Base-by-base conservation (phyloP, 805 yeast genomes). In the Candida maris region DNA sequence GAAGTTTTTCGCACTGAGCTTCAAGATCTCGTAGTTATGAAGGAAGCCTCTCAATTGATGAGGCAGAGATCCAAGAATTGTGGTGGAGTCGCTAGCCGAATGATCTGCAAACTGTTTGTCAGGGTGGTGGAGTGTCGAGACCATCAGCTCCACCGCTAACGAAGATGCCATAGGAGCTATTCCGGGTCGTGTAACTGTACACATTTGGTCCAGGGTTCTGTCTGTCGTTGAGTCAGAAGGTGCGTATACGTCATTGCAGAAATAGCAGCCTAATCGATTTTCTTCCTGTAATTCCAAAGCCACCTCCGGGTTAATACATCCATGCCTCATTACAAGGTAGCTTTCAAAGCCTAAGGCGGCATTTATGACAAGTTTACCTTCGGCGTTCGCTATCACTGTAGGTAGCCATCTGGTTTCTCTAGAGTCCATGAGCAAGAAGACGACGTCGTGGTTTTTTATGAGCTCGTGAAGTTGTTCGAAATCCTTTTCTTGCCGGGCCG, bases 341-440 rank as follows among this genome's bases (percentile, higher is more conserved):
- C 94, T 81, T 51, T 91, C 98, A 65, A 89, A 93, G 0, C 99
- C 99, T 23, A 93, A 65, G 0, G 98, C 98, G 0, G 95, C 93
- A 61, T 89, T 93, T 26, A 93, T 75, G 1, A 89, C 95, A 7
- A 77, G 67, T 56, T 93, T 93, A 31, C 70, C 56, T 52, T 73
- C 63, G 2, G 80, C 79, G 36, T 76, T 69, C 0, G 87, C 85
- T 26, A 93, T 60, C 1, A 91, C 77, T 0, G 97, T 83, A 1
- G 99, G 99, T n/a, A 93, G 67, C 99, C 99, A 93, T 45, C 99
- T 71, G 1, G 96, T 77, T 56, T 93, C 99, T 36, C 99, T 71
- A 4, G 97, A 87, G 57, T 93, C 99, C 84, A 89, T 85, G 30
- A 89, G 65, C 21, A 94, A 61, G 49, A 82, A 93, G 0, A 91